phyloP scores from a whole-genome alignment of 257 asterid species.

The Solanum tarapatanum region DNA sequence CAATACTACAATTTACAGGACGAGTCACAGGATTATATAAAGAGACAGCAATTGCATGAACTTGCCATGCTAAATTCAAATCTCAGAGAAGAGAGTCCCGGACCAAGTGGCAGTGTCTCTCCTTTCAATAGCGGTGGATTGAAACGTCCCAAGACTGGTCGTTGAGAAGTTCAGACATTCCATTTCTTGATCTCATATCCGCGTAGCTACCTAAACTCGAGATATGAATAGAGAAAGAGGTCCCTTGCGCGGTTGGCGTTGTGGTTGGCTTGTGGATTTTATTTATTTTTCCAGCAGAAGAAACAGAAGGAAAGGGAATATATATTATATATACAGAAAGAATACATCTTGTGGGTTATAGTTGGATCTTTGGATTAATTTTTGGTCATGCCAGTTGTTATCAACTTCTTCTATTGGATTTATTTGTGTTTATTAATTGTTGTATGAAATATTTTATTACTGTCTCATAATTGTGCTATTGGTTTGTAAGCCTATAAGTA shows the following conservation, averaged over 20 bases:
- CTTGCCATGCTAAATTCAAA: conserved; percentile 88
- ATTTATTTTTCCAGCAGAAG: conserved; percentile 11
- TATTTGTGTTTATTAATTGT: conserved; percentile 45
- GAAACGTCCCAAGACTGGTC: conserved; percentile 98
- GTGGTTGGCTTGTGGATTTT: conserved; percentile 14
- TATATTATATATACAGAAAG: background rate
- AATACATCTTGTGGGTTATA: background rate
- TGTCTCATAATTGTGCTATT: background rate
- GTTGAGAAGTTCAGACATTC: conserved; percentile 17
- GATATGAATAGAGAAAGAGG: conserved; percentile 5
- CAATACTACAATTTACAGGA: conserved; percentile 34
- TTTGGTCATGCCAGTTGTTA: conserved; percentile 14
- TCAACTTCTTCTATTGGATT: conserved; percentile 22
- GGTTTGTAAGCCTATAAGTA: background rate
- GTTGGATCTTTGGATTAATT: conserved; percentile 12
- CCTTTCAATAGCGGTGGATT: conserved; percentile 85
- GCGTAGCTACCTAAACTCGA: conserved; percentile 1
- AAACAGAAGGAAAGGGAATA: conserved; percentile 17
- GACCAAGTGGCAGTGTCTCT: conserved; percentile 92
- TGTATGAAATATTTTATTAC: conserved; percentile 25
- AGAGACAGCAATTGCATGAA: conserved; percentile 92
- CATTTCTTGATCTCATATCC: background rate
- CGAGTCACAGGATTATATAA: conserved; percentile 86
- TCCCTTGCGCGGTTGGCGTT: background rate
- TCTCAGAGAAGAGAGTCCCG: conserved; percentile 93